These are phyloP conservation scores for Trichoderma cornu-damae DNA, from an alignment of 2,329 filamentous ascomycete genomes.

Conservation along the genomic window DNA sequence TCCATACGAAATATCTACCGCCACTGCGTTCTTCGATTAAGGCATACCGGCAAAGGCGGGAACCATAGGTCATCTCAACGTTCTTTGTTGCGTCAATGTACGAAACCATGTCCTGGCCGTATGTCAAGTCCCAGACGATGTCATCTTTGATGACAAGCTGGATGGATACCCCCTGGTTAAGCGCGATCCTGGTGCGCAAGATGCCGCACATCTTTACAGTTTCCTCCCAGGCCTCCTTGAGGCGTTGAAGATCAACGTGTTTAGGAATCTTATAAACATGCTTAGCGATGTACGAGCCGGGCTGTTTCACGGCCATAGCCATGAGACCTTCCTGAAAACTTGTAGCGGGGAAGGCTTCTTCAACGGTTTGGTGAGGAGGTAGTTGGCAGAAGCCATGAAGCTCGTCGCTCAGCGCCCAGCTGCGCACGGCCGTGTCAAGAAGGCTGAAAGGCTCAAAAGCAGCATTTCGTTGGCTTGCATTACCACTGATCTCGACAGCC, in stretches of 20 bases:
- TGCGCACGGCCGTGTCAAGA: neutral
- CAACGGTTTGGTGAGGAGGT: neutral
- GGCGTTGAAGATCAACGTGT: neutral
- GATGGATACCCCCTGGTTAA: neutral
- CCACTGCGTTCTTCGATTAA: neutral
- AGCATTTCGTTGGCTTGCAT: constrained; percentile 6
- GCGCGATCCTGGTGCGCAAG: constrained; percentile 13
- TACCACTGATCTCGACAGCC: neutral
- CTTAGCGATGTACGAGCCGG: constrained; percentile 3
- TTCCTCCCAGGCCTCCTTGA: constrained; percentile 25
- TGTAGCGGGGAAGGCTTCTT: neutral
- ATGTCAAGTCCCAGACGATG: neutral
- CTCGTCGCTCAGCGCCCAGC: neutral
- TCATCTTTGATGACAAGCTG: neutral
- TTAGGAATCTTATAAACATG: neutral
- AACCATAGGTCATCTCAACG: constrained; percentile 2
- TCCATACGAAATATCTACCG: neutral
- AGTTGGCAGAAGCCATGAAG: neutral
- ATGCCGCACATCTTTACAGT: neutral
- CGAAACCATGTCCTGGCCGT: neutral
- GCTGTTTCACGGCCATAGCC: constrained; percentile 7
- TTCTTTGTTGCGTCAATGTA: neutral
- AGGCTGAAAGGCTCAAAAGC: neutral
- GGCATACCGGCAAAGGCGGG: neutral
- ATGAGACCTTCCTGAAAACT: constrained; percentile 6